phyloP scores from a whole-genome alignment of 805 yeast genomes.

The Naumovozyma dairenensis region DNA sequence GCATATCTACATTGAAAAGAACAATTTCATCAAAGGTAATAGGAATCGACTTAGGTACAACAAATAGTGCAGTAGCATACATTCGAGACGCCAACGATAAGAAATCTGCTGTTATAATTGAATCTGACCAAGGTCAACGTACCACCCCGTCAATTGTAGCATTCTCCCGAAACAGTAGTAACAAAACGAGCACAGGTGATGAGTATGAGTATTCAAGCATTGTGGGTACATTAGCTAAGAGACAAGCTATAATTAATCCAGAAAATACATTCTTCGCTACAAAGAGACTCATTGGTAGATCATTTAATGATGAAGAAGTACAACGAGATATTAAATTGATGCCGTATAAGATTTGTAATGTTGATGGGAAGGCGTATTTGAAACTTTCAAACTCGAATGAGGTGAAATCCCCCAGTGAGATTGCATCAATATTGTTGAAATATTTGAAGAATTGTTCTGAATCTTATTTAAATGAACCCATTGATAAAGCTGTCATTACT shows the following conservation, averaged over 20 bases:
- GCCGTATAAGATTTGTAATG: constrained; percentile 52
- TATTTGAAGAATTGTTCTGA: constrained; percentile 63
- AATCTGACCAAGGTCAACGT: constrained; percentile 64
- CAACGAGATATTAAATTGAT: constrained; percentile 54
- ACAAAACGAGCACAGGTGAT: constrained; percentile 14
- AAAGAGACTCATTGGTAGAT: constrained; percentile 69
- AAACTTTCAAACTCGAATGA: constrained; percentile 41
- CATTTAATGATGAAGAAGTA: constrained; percentile 57
- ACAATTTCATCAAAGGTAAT: constrained; percentile 33
- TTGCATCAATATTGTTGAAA: constrained; percentile 53
- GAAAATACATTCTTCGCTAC: constrained; percentile 75
- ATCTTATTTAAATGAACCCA: constrained; percentile 39
- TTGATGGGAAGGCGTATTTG: constrained; percentile 69
- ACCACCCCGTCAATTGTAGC: constrained; percentile 79
- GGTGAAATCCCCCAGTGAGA: constrained; percentile 57
- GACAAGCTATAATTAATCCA: constrained; percentile 69
- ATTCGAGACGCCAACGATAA: constrained; percentile 35
- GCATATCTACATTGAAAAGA: too few species aligned
- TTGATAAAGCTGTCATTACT: constrained; percentile 69
- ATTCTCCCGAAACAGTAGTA: constrained; percentile 21
- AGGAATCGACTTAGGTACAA: constrained; percentile 80
- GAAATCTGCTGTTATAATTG: constrained; percentile 59
- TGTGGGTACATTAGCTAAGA: constrained; percentile 64
- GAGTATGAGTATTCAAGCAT: constrained; percentile 34
- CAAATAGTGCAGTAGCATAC: constrained; percentile 75